Evolutionary conservation across 1,139 yeast genomes (phyloP).

Genomic region (Protomyces inouyei): DNA sequence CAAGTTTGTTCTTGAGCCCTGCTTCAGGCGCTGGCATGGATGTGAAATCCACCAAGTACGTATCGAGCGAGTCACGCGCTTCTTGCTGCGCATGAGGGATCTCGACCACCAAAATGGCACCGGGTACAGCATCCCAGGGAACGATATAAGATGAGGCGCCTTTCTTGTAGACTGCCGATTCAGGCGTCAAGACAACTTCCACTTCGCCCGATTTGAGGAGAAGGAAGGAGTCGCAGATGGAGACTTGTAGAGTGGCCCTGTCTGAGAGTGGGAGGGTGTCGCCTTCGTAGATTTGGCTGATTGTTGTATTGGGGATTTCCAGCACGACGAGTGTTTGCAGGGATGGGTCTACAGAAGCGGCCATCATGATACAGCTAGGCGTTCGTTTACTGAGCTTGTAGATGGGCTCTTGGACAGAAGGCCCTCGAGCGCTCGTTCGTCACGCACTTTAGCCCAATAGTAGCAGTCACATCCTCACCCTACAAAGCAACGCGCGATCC

Average conservation of each 20-base stretch:
- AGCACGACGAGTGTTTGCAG: constrained; percentile 1
- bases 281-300: constrained; percentile 19
- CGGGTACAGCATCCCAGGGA: constrained; percentile 18
- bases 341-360: background rate
- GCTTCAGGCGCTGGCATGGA: constrained; percentile 26
- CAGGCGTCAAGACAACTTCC: constrained; percentile 16
- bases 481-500: background rate
- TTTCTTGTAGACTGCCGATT: constrained; percentile 10
- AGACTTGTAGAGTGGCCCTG: constrained; percentile 3
- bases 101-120: constrained; percentile 8
- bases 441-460: background rate
- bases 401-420: background rate
- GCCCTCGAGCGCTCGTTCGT: background rate
- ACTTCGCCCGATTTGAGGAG: constrained; percentile 5
- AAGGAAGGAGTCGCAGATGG: constrained; percentile 8
- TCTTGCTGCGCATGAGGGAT: background rate
- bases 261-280: background rate
- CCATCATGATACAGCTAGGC: background rate
- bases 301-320: background rate
- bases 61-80: constrained; percentile 11
- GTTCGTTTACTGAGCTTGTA: background rate
- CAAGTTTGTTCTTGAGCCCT: constrained; percentile 10
- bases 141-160: constrained; percentile 3
- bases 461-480: background rate
- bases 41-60: constrained; percentile 15